A percentile compares a stretch with the other conserved stretches of the same genome.
Conservation (phyloP, 805 yeast genomes). For the Saturnispora saitoi region DNA sequence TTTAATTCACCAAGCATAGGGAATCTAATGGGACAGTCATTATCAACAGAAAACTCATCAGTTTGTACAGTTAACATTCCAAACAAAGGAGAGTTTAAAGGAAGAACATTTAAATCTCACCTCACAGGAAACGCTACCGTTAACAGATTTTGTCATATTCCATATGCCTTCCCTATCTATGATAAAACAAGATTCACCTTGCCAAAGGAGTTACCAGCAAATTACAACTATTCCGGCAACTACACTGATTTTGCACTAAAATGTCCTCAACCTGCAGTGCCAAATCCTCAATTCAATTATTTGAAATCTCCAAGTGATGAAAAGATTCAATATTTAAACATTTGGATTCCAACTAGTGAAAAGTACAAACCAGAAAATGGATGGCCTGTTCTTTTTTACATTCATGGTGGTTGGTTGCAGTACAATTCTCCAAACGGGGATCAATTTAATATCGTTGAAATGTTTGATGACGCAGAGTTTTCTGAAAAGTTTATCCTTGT, state of each 20-base stretch:
- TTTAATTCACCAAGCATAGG: too few species aligned
- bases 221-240: conserved; percentile 32
- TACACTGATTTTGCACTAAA: conserved; percentile 28
- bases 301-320: conserved; percentile 27
- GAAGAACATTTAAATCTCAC: conserved; percentile 18
- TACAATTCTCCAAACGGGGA: conserved; percentile 25
- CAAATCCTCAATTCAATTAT: conserved; percentile 20
- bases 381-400: conserved; percentile 35
- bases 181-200: conserved; percentile 28
- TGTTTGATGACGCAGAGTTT: conserved; percentile 24
- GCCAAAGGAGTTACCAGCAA: conserved; percentile 25
- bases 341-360: conserved; percentile 31
- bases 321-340: conserved; percentile 29
- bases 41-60: conserved; percentile 18
- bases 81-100: conserved; percentile 24
- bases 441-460: conserved; percentile 19
- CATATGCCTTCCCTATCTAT: conserved; percentile 28
- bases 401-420: conserved; percentile 40
- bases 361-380: conserved; percentile 29
- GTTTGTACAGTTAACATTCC: conserved; percentile 17
- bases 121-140: conserved; percentile 17
- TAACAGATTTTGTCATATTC: conserved; percentile 26
- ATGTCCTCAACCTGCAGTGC: conserved; percentile 33
- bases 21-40: conserved; percentile 19
- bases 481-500: conserved; percentile 31